Base-by-base conservation (phyloP, 2,329 filamentous ascomycete genomes). In the Chaetomiaceae sp. region DNA sequence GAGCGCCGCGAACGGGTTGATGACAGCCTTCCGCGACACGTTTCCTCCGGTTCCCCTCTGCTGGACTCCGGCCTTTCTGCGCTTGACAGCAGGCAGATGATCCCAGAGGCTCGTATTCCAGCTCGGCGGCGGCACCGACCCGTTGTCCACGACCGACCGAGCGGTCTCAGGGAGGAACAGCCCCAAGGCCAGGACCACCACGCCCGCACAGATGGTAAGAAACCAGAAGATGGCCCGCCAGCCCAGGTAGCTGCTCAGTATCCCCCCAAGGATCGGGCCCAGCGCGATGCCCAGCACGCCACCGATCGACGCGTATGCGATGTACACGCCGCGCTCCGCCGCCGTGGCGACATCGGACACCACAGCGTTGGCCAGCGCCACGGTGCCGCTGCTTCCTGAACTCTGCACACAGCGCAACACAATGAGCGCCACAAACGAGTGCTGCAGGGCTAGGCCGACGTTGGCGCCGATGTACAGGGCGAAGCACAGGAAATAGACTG, bases 1-100 rank as follows among this genome's bases (percentile, higher is more conserved):
- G 12, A 94, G 84, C 0, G 88, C 91, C 57, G 81, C 81, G 51
- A 96, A 72, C 65, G 96, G 95, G 66, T 97, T 90, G 51, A 57
- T 26, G 26, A 49, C 42, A 14, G 40, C 36, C 26, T 19, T 37
- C 26, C n/a, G n/a, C n/a, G n/a, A n/a, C n/a, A n/a, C n/a, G n/a
- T 49, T 49, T 8, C 38, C 24, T 6, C 18, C 34, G n/a, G 24
- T 18, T 15, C 36, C 18, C 14, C 20, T 9, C 4, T 14, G 11
- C 18, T 14, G 18, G 10, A 18, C 7, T 17, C 22, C n/a, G 29
- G 11, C 30, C 33, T 37, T 32, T 19, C 20, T 37, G 6, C 26
- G 10, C 8, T 37, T 33, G 18, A 29, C 17, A 8, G 45, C 32
- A 15, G 49, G 45, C n/a, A 45, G 45, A 17, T 33, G 22, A 34